Evolutionary conservation across 108 stramenopile genomes (phyloP).

Genomic region (Nitzschia sp.): DNA sequence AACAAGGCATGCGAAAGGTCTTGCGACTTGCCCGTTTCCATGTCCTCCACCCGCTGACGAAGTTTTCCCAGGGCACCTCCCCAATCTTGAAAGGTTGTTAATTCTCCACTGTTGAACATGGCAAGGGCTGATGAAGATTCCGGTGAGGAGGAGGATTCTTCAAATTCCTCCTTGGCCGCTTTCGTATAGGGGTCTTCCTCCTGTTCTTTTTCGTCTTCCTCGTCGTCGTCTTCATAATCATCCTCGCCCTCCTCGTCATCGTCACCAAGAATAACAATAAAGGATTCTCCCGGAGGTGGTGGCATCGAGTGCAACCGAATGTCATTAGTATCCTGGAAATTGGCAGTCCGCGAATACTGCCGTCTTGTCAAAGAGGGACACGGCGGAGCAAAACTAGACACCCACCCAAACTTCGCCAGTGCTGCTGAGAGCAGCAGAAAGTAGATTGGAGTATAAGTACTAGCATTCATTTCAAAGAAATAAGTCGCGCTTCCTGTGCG

Average conservation of each 20-base stretch:
- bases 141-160: not conserved
- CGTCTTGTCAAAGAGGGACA: too few relatives aligned
- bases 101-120: slow-evolving; percentile 1
- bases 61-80: slow-evolving; percentile 73
- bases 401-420: too few relatives aligned
- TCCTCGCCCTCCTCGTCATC: not conserved
- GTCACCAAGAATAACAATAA: slow-evolving; percentile 2
- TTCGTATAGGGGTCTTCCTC: slow-evolving; percentile 29
- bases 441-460: too few relatives aligned
- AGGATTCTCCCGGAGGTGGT: slow-evolving; percentile 1
- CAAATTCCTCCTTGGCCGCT: slow-evolving; percentile 25
- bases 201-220: slow-evolving; percentile 23
- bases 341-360: too few relatives aligned
- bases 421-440: too few relatives aligned
- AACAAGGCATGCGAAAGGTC: slow-evolving; percentile 75
- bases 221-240: not conserved
- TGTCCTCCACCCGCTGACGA: slow-evolving; percentile 60
- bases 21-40: slow-evolving; percentile 57
- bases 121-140: not conserved
- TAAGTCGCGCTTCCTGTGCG: too few relatives aligned
- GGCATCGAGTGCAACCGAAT: not conserved
- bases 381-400: too few relatives aligned
- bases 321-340: too few relatives aligned
- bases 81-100: slow-evolving; percentile 61
- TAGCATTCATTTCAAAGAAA: too few relatives aligned